phyloP scores from a whole-genome alignment of 2,329 filamentous ascomycete species.

The Arthrobotrys sinensis region DNA sequence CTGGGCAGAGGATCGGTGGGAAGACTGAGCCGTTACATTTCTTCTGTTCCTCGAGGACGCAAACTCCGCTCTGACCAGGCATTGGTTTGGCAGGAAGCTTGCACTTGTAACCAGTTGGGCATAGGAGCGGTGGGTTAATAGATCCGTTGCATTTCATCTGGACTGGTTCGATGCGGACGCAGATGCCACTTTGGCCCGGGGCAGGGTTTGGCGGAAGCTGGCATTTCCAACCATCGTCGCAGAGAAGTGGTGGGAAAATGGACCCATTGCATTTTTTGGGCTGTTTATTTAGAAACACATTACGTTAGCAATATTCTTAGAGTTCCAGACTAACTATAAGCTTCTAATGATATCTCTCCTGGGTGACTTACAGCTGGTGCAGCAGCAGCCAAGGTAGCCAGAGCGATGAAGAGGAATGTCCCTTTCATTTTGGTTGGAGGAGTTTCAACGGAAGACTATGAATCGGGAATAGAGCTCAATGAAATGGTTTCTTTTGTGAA shows the following conservation, averaged over 20 bases:
- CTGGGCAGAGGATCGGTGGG: conserved; percentile 12
- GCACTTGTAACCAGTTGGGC: conserved; percentile 3
- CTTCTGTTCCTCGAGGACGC: not conserved
- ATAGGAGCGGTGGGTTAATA: conserved; percentile 12
- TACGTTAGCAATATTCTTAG: not conserved
- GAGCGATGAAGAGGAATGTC: not conserved
- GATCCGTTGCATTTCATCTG: conserved; percentile 14
- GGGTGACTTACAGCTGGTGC: not conserved
- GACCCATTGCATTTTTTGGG: conserved; percentile 4
- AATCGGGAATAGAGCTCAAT: too few relatives aligned
- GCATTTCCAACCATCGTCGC: conserved; percentile 20
- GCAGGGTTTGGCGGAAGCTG: not conserved
- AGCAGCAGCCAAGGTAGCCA: not conserved
- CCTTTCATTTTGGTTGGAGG: not conserved
- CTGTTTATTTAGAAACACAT: not conserved
- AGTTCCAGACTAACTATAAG: not conserved
- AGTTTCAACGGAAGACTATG: not conserved
- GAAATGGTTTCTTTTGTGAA: too few relatives aligned
- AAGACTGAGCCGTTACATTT: conserved; percentile 18
- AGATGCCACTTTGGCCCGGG: conserved; percentile 10
- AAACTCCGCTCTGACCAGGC: conserved; percentile 11
- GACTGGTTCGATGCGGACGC: not conserved
- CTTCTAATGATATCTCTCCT: not conserved
- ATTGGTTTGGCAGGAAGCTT: not conserved
- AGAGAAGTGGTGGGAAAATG: conserved; percentile 3